Conservation (phyloP, 768 basidiomycete genomes). For the Boletus rubescentipes region DNA sequence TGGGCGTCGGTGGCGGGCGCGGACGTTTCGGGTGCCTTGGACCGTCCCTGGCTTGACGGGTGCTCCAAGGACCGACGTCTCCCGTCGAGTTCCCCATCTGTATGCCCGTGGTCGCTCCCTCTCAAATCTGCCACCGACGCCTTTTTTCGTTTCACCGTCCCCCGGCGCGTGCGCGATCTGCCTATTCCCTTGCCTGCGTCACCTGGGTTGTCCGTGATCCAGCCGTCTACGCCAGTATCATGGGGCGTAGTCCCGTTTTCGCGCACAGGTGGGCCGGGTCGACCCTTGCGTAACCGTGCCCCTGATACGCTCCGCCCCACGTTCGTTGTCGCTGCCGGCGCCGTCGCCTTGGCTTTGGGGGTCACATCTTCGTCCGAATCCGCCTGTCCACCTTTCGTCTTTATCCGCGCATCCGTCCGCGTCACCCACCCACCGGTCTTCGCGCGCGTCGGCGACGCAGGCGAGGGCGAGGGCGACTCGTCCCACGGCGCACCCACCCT, state of each 20-base stretch:
- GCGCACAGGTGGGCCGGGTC: not conserved
- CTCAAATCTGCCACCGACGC: constrained; percentile 26
- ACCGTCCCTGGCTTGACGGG: not conserved
- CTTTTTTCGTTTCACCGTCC: constrained; percentile 14
- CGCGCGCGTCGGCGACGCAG: not conserved
- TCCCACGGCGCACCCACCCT: constrained; percentile 10
- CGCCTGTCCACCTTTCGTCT: not conserved
- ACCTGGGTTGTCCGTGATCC: constrained; percentile 18
- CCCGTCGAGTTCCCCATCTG: constrained; percentile 24
- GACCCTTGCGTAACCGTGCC: constrained; percentile 18
- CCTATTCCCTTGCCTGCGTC: not conserved
- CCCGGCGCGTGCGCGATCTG: constrained; percentile 1
- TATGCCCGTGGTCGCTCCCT: constrained; percentile 28
- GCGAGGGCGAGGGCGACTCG: constrained; percentile 3
- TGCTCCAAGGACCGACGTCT: not conserved
- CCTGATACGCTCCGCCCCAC: not conserved
- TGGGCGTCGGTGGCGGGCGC: not conserved
- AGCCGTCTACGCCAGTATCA: constrained; percentile 12
- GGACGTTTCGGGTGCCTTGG: not conserved
- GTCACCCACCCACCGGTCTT: constrained; percentile 25
- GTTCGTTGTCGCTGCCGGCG: not conserved
- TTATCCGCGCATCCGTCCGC: constrained; percentile 26
- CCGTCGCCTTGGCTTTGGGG: not conserved
- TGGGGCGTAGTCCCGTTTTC: not conserved
- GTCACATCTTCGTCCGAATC: constrained; percentile 21